Base-by-base conservation (phyloP, 139 green algal genomes). In the Chlamydomonas sphaeroides region DNA sequence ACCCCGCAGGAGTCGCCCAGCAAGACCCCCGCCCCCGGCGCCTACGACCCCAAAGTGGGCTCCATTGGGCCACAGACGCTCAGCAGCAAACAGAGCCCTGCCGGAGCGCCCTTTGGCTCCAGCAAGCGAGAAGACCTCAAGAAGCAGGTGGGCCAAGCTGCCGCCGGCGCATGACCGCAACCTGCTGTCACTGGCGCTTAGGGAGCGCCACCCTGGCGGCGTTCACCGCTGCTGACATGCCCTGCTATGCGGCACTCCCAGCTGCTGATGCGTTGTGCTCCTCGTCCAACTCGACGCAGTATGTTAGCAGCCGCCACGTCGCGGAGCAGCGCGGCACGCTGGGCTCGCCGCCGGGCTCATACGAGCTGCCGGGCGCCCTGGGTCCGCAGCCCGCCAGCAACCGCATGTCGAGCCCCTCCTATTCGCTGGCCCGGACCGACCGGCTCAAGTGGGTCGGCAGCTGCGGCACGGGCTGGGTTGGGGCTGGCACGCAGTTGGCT, bases 371-470 rank as follows among this genome's bases (percentile, higher is more conserved):
- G 1, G 62, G 67, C 1, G 48, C 81, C 5, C 25, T 86, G 0
- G 81, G 81, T 11, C 57, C 48, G 28, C 81, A 86, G 53, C 10
- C 61, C 5, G n/a, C 53, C 26, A 78, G 51, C 30, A 78, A 78
- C 61, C 67, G 49, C 65, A 83, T 23, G 72, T 78, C 45, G n/a
- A n/a, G n/a, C 26, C 81, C 81, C 30, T 20, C 63, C 30, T 86
- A 73, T 53, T 76, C 63, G n/a, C 63, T 86, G 17, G 51, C 65
- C 1, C 63, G 65, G 36, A 86, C 71, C 6, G 72, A 82, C 81
- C 63, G 81, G 15, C 81, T 86, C 5, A 76, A 83, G 75, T 82
- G 62, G 72, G 62, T n/a, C n/a, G n/a, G n/a, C n/a, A n/a, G n/a
- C n/a, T 33, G 63, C 20, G 5, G 18, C 26, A 21, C 15, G 28